Evolutionary conservation across 306 rosid genomes (phyloP).

Genomic region (Rosa rugosa): DNA sequence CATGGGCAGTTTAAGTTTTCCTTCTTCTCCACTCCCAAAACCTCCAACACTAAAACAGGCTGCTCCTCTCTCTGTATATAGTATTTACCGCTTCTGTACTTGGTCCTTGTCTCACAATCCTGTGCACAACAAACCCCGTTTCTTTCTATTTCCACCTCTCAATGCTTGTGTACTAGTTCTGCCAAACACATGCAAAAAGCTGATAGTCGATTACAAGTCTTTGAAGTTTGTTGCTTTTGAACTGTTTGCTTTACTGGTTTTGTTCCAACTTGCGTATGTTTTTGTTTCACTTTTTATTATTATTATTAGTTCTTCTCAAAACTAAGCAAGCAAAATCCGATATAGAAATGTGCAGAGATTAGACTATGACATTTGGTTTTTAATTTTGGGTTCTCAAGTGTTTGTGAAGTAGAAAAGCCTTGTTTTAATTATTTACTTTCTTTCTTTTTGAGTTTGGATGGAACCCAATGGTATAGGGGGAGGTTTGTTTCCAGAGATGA

Average conservation of each 20-base stretch:
- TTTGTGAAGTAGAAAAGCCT: neutral
- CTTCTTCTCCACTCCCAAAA: conserved; percentile 37
- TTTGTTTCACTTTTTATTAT: neutral
- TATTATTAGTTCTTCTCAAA: conserved; percentile 1
- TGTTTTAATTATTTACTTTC: neutral
- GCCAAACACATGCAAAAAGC: neutral
- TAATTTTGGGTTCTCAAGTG: neutral
- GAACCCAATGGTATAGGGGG: conserved; percentile 57
- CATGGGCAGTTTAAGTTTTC: conserved; percentile 69
- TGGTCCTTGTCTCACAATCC: conserved; percentile 12
- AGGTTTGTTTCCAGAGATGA: conserved; percentile 58
- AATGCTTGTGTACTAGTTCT: conserved; percentile 9
- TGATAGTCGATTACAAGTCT: conserved; percentile 8
- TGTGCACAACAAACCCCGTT: neutral
- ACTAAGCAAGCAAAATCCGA: neutral
- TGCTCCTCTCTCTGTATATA: conserved; percentile 43
- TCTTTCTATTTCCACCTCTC: neutral
- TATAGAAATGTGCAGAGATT: neutral
- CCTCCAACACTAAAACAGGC: conserved; percentile 58
- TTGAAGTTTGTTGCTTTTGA: neutral
- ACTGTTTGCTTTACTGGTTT: conserved; percentile 21
- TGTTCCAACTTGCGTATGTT: conserved; percentile 29
- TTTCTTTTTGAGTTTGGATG: conserved; percentile 37
- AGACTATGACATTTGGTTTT: neutral
- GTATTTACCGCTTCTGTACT: conserved; percentile 5